phyloP scores from a whole-genome alignment of 1,284 basidiomycete species.

The Mycosarcoma mackinlayi region DNA sequence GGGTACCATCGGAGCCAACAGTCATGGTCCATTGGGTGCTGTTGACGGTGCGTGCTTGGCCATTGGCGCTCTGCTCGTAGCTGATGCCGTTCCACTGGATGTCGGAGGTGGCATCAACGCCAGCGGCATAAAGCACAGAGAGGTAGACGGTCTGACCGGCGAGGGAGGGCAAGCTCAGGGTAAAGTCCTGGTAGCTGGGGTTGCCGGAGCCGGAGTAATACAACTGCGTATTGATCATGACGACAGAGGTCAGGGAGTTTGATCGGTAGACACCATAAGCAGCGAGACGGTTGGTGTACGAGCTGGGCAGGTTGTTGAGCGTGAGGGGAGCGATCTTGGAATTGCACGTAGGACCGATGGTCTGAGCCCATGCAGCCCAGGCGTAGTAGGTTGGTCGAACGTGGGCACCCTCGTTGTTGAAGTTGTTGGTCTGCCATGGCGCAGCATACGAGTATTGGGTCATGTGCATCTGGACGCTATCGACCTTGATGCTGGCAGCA shows the following conservation, averaged over 20 bases:
- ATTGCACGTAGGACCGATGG: conserved; percentile 54
- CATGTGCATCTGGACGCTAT: conserved; percentile 60
- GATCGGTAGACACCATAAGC: conserved; percentile 48
- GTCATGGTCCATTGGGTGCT: conserved; percentile 26
- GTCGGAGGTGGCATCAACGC: conserved; percentile 47
- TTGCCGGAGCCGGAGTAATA: conserved; percentile 25
- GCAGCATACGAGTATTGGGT: conserved; percentile 47
- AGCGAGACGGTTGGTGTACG: conserved; percentile 44
- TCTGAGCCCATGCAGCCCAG: conserved; percentile 56
- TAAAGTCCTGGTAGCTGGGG: conserved; percentile 33
- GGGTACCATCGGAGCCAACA: conserved; percentile 40
- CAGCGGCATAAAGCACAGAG: conserved; percentile 37
- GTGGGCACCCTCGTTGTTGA: conserved; percentile 28
- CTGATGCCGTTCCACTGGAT: conserved; percentile 57
- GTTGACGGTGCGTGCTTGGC: conserved; percentile 36
- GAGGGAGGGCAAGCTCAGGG: conserved; percentile 37
- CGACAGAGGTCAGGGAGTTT: conserved; percentile 32
- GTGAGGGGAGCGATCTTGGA: conserved; percentile 30
- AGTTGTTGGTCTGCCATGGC: conserved; percentile 52
- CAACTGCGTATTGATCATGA: conserved; percentile 53
- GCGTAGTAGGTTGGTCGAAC: conserved; percentile 59
- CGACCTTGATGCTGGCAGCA: conserved; percentile 52
- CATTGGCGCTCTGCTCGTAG: conserved; percentile 43
- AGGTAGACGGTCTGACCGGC: conserved; percentile 52
- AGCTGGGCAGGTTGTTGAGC: conserved; percentile 28